Evolutionary conservation across 805 yeast species (phyloP), one percentile per base, ranked within the genome.

Genomic region (Wickerhamomyces mucosus): DNA sequence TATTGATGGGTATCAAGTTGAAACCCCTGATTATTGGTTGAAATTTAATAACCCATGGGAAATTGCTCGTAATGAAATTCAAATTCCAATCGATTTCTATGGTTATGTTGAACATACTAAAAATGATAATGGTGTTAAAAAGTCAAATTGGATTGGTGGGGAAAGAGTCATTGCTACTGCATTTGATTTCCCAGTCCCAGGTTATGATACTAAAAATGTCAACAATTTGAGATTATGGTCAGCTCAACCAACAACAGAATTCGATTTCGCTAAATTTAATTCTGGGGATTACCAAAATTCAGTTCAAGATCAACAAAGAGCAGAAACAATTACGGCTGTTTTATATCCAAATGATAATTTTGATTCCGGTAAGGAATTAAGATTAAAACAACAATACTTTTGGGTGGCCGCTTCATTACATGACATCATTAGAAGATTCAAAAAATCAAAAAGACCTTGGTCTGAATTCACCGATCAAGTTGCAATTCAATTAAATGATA

Each of bases 331-430:
- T 48, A 84, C 96, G 22, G 84, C 96, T 6, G 95, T 86, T 13
- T 64, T 86, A 51, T 86, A 86, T 58, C 96, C 96, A 42, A 86
- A 86, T 59, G 96, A 86, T 56, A 88, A 86, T 58, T 88, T 86
- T 55, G 80, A 82, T 50, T 71, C 75, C 42, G 96, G 96, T 48
- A 86, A 88, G 59, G 95, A 84, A 55, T 68, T 86, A 51, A 75
- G 96, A 54, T 72, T 86, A 57, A 88, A 88, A 59, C 96, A 86
- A 63, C 96, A 86, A 59, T 88, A 85, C 59, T 88, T 86, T 61
- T 86, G 96, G 96, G 95, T 88, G 32, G 78, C 94, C 31, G 96
- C 96, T 21, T 83, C 95, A 12, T 68, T 88, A 45, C 85, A 81
- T 48, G 96, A 86, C 56, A 86, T 86, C 45, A 74, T 86, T 26